These are phyloP conservation scores for Hypoxylon sp. DNA, from an alignment of 2,329 filamentous ascomycete genomes.

Conservation along the genomic window DNA sequence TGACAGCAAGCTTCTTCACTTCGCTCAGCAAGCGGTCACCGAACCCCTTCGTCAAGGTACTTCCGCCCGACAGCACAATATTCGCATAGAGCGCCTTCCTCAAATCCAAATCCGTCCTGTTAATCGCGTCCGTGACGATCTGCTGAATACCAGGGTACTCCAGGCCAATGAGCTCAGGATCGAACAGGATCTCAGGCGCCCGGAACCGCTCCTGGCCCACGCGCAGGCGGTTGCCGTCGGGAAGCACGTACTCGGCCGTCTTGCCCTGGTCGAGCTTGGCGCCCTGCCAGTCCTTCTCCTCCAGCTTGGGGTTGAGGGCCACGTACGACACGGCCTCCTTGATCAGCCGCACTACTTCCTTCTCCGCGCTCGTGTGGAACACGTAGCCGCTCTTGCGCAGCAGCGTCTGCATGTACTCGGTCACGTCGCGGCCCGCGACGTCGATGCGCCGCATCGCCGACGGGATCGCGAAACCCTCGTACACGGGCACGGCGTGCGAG, in stretches of 20 bases:
- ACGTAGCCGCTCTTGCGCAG: conserved; percentile 93
- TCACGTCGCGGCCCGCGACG: conserved; percentile 95
- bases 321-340: conserved; percentile 97
- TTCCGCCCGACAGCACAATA: conserved; percentile 96
- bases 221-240: conserved; percentile 92
- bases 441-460: conserved; percentile 97
- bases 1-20: conserved; percentile 92
- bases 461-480: conserved; percentile 96
- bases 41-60: conserved; percentile 96
- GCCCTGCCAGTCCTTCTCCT: conserved; percentile 95
- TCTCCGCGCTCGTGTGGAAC: conserved; percentile 98
- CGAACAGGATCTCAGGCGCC: conserved; percentile 96
- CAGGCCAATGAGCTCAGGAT: conserved; percentile 95
- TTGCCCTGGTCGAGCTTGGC: conserved; percentile 84
- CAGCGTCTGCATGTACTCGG: conserved; percentile 92
- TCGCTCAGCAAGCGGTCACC: conserved; percentile 93
- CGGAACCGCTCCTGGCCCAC: conserved; percentile 95
- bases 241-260: conserved; percentile 87
- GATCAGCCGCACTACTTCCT: conserved; percentile 97
- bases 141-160: conserved; percentile 98
- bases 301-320: conserved; percentile 88
- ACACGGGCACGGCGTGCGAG: conserved; percentile 96
- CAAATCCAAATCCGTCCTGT: conserved; percentile 93
- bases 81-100: conserved; percentile 95
- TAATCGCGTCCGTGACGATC: conserved; percentile 97